Base-by-base conservation (phyloP, 495 filamentous ascomycete genomes). In the Haplographium delicatum region DNA sequence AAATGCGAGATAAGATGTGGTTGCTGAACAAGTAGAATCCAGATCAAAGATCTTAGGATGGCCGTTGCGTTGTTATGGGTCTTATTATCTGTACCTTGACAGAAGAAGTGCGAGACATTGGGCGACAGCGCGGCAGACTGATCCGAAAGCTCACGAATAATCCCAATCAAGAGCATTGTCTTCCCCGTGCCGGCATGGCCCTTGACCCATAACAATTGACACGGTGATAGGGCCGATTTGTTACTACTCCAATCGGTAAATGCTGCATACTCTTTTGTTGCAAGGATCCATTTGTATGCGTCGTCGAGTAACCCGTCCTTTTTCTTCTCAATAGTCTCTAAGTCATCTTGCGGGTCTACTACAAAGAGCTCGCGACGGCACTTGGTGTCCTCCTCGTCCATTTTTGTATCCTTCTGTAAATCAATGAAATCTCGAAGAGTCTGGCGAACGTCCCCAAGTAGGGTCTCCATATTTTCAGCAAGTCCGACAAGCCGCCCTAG, bases 101-200 rank as follows among this genome's bases (percentile, higher is more conserved):
- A 38, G 15, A 38, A 38, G 34, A 38, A 38, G 18, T 10, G 18
- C 6, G 7, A 38, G 16, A 38, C 8, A 9, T 16, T 38, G 5
- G 34, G 34, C 16, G 34, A 7, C 7, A 8, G 34, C 5, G 5
- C 34, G 5, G 18, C 34, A 18, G 15, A 5, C 7, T 16, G 7
- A 16, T 38, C 5, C 8, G 7, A 7, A 18, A 38, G 15, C 18
- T 38, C 34, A 15, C 15, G 34, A 18, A 38, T 38, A 15, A 38
- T 38, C 5, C 68, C 68, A 22, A 59, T 68, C 8, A 78, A 43
- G 0, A 76, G 60, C 73, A 76, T 76, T 2, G 72, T 76, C 62
- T 76, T 76, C 27, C 72, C 70, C 47, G 68, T 74, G n/a, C 71
- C 71, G 5, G 34, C 7, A 16, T 38, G 7, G 7, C 34, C 34